Conservation (phyloP, 2,329 filamentous ascomycete species). For the Microsporum audouinii region DNA sequence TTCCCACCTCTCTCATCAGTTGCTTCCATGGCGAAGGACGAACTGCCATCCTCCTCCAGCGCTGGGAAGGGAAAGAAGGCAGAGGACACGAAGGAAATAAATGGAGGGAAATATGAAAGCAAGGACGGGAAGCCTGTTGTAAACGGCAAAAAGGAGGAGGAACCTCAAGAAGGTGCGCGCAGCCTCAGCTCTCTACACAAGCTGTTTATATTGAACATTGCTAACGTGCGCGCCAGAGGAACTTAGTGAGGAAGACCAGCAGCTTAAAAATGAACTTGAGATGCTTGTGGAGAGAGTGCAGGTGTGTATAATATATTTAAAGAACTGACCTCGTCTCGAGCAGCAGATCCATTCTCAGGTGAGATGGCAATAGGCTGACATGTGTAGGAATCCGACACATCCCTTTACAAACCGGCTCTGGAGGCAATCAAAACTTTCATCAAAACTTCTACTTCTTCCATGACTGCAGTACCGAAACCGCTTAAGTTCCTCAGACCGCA, state of each 20-base stretch:
- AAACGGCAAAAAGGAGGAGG: slow-evolving; percentile 70
- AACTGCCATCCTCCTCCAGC: slow-evolving; percentile 70
- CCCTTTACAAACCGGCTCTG: slow-evolving; percentile 81
- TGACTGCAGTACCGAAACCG: slow-evolving; percentile 97
- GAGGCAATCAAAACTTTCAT: slow-evolving; percentile 97
- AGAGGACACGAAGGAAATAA: slow-evolving; percentile 52
- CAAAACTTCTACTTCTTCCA: slow-evolving; percentile 97
- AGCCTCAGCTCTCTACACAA: slow-evolving; percentile 31
- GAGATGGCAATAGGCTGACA: not conserved
- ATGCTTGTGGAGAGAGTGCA: slow-evolving; percentile 94
- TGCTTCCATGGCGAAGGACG: slow-evolving; percentile 71
- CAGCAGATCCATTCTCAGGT: not conserved
- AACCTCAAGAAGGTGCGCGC: slow-evolving; percentile 48
- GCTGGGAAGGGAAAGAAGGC: slow-evolving; percentile 90
- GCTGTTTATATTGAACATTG: slow-evolving; percentile 7
- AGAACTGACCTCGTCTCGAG: not conserved
- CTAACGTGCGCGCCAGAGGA: slow-evolving; percentile 50
- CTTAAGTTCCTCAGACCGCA: slow-evolving; percentile 96
- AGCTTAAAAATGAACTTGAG: slow-evolving; percentile 94
- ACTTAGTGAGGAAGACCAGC: slow-evolving; percentile 93
- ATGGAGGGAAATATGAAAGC: slow-evolving; percentile 42
- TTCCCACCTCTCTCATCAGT: not conserved
- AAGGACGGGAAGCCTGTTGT: slow-evolving; percentile 59
- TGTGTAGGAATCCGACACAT: slow-evolving; percentile 65
- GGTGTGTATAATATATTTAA: slow-evolving; percentile 36